Conservation (phyloP, 2,329 filamentous ascomycete genomes). For the Aspergillus piperis region DNA sequence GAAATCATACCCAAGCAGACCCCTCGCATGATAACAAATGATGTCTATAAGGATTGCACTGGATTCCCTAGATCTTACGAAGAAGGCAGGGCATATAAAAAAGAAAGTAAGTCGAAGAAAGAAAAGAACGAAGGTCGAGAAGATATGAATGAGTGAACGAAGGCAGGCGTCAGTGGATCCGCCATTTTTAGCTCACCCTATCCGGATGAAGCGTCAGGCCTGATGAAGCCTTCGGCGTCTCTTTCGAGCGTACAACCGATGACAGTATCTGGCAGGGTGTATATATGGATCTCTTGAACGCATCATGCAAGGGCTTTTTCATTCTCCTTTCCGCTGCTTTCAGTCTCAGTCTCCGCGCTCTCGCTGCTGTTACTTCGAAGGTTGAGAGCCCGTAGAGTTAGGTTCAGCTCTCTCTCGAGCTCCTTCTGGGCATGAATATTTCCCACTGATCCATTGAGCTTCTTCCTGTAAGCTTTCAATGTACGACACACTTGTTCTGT, state of each 20-base stretch:
- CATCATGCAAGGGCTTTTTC: slow-evolving; percentile 26
- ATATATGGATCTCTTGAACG: slow-evolving; percentile 26
- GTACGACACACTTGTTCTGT: slow-evolving; percentile 62
- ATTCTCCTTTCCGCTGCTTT: slow-evolving; percentile 44
- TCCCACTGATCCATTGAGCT: slow-evolving; percentile 53
- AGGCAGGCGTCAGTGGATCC: background rate
- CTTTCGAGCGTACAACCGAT: slow-evolving; percentile 33
- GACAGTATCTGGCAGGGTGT: slow-evolving; percentile 38
- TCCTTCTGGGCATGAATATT: slow-evolving; percentile 54
- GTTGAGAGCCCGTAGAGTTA: slow-evolving; percentile 39
- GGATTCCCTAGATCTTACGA: background rate
- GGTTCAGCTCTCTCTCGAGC: slow-evolving; percentile 59
- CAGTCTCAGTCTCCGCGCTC: slow-evolving; percentile 38
- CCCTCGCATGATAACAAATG: slow-evolving; percentile 9
- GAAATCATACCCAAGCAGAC: slow-evolving; percentile 1
- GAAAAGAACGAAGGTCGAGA: slow-evolving; percentile 1
- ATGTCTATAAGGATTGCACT: background rate
- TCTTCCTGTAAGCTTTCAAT: slow-evolving; percentile 61
- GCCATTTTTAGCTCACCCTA: slow-evolving; percentile 17
- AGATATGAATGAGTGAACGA: background rate
- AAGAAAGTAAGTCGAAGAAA: slow-evolving; percentile 2
- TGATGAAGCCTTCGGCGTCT: slow-evolving; percentile 26
- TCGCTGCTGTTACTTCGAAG: slow-evolving; percentile 33
- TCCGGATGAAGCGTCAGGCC: slow-evolving; percentile 39
- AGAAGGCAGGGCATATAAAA: background rate